Conservation (phyloP, 2,329 filamentous ascomycete species). For the Exophiala sideris region DNA sequence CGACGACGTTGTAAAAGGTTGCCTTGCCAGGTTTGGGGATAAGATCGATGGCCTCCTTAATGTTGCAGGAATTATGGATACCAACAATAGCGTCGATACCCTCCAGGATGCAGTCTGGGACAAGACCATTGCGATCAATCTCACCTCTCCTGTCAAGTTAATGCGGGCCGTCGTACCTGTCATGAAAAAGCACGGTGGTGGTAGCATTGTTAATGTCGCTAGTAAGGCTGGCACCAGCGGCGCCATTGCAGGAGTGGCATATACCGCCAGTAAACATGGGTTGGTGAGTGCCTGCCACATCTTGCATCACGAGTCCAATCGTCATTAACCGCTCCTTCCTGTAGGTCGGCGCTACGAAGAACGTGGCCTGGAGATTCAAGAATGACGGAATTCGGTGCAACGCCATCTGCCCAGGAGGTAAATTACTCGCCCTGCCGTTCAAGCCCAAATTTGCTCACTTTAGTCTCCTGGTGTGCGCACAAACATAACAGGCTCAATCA, state of each 20-base stretch:
- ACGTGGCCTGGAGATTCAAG: not conserved
- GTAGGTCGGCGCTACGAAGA: conserved; percentile 1
- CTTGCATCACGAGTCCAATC: not conserved
- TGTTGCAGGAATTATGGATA: conserved; percentile 6
- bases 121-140: not conserved
- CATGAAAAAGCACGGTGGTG: not conserved
- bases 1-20: not conserved
- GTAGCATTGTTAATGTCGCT: conserved; percentile 6
- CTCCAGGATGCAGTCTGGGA: conserved; percentile 1
- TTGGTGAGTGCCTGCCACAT: not conserved
- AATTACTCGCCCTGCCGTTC: not conserved
- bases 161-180: not conserved
- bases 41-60: not conserved
- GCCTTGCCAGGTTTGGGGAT: not conserved
- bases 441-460: not conserved
- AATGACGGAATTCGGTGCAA: conserved; percentile 2
- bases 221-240: conserved; percentile 3
- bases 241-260: not conserved
- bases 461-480: not conserved
- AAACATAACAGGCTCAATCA: not conserved
- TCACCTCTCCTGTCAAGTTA: not conserved
- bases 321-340: not conserved
- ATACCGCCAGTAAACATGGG: conserved; percentile 1
- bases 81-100: conserved; percentile 2
- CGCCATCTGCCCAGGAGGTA: conserved; percentile 1